These are phyloP conservation scores for Bruguiera gymnorhiza DNA, from an alignment of 345 rosid genomes.

Conservation along the genomic window DNA sequence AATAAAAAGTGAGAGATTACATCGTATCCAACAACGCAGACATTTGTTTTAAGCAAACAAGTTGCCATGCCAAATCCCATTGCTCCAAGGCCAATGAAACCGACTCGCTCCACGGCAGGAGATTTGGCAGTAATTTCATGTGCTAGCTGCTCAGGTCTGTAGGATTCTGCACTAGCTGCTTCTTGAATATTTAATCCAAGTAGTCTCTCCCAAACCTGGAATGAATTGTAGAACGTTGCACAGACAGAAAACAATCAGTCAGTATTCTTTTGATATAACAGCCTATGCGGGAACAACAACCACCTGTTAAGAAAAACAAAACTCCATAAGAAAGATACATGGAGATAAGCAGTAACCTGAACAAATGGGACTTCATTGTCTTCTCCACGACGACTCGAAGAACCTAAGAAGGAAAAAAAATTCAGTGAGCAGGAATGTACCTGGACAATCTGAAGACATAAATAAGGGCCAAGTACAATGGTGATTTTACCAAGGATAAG, in stretches of 20 bases:
- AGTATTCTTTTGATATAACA: no score
- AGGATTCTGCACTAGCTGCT: conserved; percentile 61
- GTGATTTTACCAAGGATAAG: conserved; percentile 59
- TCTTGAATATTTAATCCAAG: conserved; percentile 55
- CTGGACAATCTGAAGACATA: neutral
- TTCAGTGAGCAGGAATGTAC: conserved; percentile 11
- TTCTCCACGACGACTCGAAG: conserved; percentile 42
- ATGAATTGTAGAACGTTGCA: conserved; percentile 1
- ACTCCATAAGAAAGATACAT: neutral
- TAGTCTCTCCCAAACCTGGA: conserved; percentile 69
- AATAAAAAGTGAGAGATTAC: conserved; percentile 44
- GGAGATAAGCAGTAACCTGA: conserved; percentile 44
- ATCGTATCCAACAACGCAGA: conserved; percentile 71
- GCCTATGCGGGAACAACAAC: neutral
- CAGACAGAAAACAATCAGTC: no score
- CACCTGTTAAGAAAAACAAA: neutral
- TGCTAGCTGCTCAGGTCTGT: conserved; percentile 72
- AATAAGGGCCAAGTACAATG: neutral
- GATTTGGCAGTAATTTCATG: conserved; percentile 48
- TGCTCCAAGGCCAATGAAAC: conserved; percentile 98
- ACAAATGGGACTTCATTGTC: conserved; percentile 44
- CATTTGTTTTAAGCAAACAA: conserved; percentile 63
- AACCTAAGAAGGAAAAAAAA: conserved; percentile 41
- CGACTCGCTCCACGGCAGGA: conserved; percentile 55
- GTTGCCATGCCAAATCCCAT: conserved; percentile 99